Percentiles rank a stretch among this genome's conserved stretches.
These are phyloP conservation scores for Sporisorium reilianum DNA, from an alignment of 1,284 basidiomycete genomes.

Conservation along the genomic window DNA sequence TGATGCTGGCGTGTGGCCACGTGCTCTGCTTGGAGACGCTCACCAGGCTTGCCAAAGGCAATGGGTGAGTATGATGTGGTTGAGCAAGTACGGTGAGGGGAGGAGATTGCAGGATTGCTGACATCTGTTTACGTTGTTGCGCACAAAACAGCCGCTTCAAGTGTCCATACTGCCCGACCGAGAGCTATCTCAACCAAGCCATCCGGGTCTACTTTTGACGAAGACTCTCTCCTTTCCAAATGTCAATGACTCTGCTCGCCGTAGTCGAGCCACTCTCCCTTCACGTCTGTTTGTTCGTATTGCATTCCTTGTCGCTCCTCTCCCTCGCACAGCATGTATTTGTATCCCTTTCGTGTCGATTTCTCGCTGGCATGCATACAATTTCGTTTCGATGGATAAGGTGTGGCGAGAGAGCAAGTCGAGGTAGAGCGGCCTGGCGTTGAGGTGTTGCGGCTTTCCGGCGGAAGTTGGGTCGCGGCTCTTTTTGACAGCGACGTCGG, in stretches of 20 bases:
- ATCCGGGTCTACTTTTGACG: slow-evolving; percentile 61
- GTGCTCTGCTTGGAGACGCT: slow-evolving; percentile 60
- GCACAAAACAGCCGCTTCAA: slow-evolving; percentile 53
- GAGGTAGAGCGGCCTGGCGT: too few relatives aligned
- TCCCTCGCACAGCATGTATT: slow-evolving; percentile 19
- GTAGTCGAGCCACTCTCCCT: neutral
- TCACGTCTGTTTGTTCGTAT: neutral
- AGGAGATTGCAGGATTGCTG: neutral
- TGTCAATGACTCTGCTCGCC: neutral
- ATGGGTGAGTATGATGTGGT: slow-evolving; percentile 74
- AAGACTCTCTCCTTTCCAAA: neutral
- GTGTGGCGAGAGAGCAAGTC: neutral
- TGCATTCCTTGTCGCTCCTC: neutral
- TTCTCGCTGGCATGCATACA: slow-evolving; percentile 6
- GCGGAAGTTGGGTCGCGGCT: neutral
- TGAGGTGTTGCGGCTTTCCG: too few relatives aligned
- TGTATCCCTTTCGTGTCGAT: neutral
- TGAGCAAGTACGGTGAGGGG: neutral
- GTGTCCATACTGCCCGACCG: slow-evolving; percentile 66
- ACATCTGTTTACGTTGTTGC: neutral
- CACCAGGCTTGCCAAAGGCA: slow-evolving; percentile 75
- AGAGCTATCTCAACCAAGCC: slow-evolving; percentile 57
- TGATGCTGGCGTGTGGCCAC: slow-evolving; percentile 97
- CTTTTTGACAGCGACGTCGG: slow-evolving; percentile 1
- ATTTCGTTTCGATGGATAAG: neutral